Percentiles rank a stretch among this genome's conserved stretches.
These are phyloP conservation scores for Kalanchoe fedtschenkoi DNA, from an alignment of 164 flowering plant genomes.

Conservation along the genomic window DNA sequence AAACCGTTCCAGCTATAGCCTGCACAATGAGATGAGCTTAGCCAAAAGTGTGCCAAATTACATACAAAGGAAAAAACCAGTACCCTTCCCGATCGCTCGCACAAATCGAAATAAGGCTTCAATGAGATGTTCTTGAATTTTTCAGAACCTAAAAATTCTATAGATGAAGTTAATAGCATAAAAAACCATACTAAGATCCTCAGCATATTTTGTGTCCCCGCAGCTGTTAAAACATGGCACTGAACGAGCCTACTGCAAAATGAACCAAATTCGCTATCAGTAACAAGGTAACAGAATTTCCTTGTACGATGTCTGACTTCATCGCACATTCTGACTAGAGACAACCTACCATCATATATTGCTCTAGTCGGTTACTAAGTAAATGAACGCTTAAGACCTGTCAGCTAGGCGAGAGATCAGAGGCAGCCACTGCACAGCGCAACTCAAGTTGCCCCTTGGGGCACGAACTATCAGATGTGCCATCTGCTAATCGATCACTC, in stretches of 20 bases:
- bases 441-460: not conserved
- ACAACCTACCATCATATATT: not conserved
- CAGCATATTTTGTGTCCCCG: too few relatives aligned
- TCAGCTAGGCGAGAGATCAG: not conserved
- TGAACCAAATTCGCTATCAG: too few relatives aligned
- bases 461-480: not conserved
- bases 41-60: not conserved
- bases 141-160: too few relatives aligned
- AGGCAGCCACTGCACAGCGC: not conserved
- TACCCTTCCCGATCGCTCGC: too few relatives aligned
- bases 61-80: not conserved
- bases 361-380: too few relatives aligned
- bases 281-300: too few relatives aligned
- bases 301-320: too few relatives aligned
- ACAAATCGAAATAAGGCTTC: not conserved
- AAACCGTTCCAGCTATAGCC: slow-evolving; percentile 2
- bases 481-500: not conserved
- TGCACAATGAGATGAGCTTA: not conserved
- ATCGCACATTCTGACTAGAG: not conserved
- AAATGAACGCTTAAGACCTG: not conserved
- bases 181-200: too few relatives aligned
- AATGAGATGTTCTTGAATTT: not conserved
- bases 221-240: too few relatives aligned
- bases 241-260: too few relatives aligned
- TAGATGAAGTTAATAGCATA: too few relatives aligned